Base-by-base conservation (phyloP, 345 rosid species). In the Hibiscus tridactylites region DNA sequence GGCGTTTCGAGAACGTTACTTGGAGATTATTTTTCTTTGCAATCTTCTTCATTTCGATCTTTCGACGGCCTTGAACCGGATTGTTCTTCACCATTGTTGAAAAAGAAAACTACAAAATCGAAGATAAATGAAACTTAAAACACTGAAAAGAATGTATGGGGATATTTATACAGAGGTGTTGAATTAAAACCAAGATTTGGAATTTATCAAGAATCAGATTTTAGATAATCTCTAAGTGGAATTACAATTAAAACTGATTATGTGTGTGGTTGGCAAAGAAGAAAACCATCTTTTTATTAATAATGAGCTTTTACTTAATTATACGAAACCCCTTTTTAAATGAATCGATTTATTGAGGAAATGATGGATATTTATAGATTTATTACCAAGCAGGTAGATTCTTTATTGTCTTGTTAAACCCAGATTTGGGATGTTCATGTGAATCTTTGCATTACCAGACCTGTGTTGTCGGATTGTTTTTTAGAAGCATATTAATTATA, bases 1-100 rank as follows among this genome's bases (percentile, higher is more conserved):
- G 77, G 4, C 87, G 87, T 71, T 87, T 87, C 0, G 91, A 88
- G 81, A 88, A 85, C n/a, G 91, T 85, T 16, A 88, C 88, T 37
- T 84, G 84, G 3, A 74, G 79, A 21, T 76, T 75, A 17, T 29
- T 84, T 54, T 82, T 80, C 75, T 84, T 74, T 1, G 37, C 17
- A 28, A 82, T 84, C 68, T 72, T 76, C 12, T 59, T 73, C 16
- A 81, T 72, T 0, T 57, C 12, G 9, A 77, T 70, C 77, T 75
- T 83, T 29, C 71, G 80, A 17, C 82, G 81, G 42, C 86, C 87
- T 49, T 56, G 56, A 19, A 59, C 53, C 1, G 74, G 1, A 70
- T 75, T 79, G 7, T 65, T 44, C 35, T 72, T 76, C 54, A 21
- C 62, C 74, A 60, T 65, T 28, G 9, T 3, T 1, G 16, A 1